phyloP scores from a whole-genome alignment of 495 filamentous ascomycete genomes.

The Usnea hakonensis region DNA sequence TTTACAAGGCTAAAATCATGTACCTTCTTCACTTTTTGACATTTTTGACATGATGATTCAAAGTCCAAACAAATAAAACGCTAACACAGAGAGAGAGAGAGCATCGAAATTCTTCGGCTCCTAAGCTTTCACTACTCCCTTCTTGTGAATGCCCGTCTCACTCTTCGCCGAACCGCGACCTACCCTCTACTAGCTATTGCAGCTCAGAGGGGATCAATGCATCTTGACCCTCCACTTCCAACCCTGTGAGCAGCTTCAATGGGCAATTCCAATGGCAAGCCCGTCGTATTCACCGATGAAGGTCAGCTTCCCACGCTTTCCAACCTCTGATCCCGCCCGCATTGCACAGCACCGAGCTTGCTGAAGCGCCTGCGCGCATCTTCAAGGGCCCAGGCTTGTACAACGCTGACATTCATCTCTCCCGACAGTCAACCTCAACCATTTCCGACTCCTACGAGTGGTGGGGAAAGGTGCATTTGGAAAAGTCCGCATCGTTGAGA shows the following conservation, averaged over 20 bases:
- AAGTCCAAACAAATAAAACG: neutral
- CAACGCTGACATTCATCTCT: conserved; percentile 17
- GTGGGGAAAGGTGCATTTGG: conserved; percentile 97
- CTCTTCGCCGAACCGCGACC: conserved; percentile 5
- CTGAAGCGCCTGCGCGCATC: neutral
- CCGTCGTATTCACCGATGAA: conserved; percentile 84
- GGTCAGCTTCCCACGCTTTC: conserved; percentile 49
- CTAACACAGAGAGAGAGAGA: too few species aligned
- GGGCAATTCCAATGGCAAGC: conserved; percentile 94
- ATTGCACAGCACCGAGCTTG: neutral
- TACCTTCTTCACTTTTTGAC: too few species aligned
- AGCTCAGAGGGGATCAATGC: conserved; percentile 16
- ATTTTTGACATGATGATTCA: neutral
- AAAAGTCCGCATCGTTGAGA: conserved; percentile 96
- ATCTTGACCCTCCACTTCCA: conserved; percentile 1
- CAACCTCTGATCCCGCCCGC: conserved; percentile 5
- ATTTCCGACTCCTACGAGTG: conserved; percentile 89
- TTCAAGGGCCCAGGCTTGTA: neutral
- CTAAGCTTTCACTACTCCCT: neutral
- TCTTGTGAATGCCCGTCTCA: neutral
- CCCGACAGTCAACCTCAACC: conserved; percentile 80
- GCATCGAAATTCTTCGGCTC: neutral
- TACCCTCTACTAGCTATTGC: neutral
- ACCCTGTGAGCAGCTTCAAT: conserved; percentile 39
- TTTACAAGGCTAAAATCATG: too few species aligned